Evolutionary conservation across 1,284 basidiomycete species (phyloP), one percentile per base, ranked within the genome.

Genomic region (Xerocomus nothofagi): DNA sequence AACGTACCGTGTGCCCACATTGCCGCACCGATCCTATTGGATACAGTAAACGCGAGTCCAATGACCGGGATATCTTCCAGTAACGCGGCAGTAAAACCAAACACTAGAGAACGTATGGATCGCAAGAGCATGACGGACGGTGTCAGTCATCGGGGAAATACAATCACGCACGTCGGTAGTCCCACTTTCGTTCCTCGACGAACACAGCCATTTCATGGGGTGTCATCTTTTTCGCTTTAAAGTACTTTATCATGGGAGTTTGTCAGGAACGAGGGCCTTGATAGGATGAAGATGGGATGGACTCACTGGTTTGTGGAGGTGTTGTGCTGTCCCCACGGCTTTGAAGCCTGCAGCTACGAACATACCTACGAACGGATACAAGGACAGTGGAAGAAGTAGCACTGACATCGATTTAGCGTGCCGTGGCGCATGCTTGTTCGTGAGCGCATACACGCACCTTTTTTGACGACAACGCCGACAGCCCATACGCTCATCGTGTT

Each of bases 101-200:
- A 94, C 0, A 77, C 88, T 93, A 52, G 6, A 15, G 14, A 18
- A 12, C 27, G n/a, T 14, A 8, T 37, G n/a, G n/a, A n/a, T n/a
- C n/a, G n/a, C n/a, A 21, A 40, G 29, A 17, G 6, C 1, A 47
- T 24, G 37, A 17, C 12, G 17, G 33, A 14, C 9, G 14, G 8
- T 34, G 20, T 34, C 37, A 36, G 12, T 23, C 14, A 5, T 17
- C 4, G 31, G 21, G 14, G 15, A 26, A n/a, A 37, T 23, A 36
- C 4, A 10, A 39, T 24, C 12, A 63, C 75, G 49, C 57, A 90
- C 88, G 62, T 63, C 88, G 74, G 63, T 94, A 93, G 50, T 89
- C 85, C 87, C 89, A 91, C 65, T 89, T 91, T 26, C 88, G 81
- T 66, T 95, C 92, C 60, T 91, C 88, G 53, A 94, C 78, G 70